Evolutionary conservation across 2,329 filamentous ascomycete species (phyloP).

Genomic region (Arthrobotrys iridis): DNA sequence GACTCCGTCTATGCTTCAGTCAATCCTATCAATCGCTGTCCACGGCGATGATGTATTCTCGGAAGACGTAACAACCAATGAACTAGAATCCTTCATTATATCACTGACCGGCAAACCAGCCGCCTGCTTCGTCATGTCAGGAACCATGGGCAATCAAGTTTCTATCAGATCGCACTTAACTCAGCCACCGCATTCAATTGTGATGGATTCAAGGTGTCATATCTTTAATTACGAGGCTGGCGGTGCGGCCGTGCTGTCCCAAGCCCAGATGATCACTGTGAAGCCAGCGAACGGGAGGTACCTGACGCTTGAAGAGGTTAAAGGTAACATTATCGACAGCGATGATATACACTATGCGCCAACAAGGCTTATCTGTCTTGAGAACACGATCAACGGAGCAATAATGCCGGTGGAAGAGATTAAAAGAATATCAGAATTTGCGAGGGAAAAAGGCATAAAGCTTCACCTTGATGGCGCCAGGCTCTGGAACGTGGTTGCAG

Average conservation of each 20-base stretch:
- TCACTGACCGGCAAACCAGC: slow-evolving; percentile 78
- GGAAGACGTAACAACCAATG: slow-evolving; percentile 80
- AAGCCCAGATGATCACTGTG: slow-evolving; percentile 58
- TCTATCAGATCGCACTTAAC: slow-evolving; percentile 79
- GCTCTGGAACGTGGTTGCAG: slow-evolving; percentile 66
- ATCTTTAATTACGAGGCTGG: slow-evolving; percentile 75
- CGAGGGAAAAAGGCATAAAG: slow-evolving; percentile 61
- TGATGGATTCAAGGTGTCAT: slow-evolving; percentile 82
- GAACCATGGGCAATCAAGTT: slow-evolving; percentile 94
- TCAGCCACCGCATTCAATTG: slow-evolving; percentile 80
- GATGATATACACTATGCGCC: slow-evolving; percentile 63
- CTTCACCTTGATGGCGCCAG: slow-evolving; percentile 68
- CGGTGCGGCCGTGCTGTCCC: slow-evolving; percentile 61
- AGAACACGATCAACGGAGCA: slow-evolving; percentile 62
- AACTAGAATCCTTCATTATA: slow-evolving; percentile 79
- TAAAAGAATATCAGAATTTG: slow-evolving; percentile 60
- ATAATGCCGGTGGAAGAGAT: slow-evolving; percentile 61
- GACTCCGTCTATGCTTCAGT: slow-evolving; percentile 80
- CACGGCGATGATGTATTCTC: slow-evolving; percentile 84
- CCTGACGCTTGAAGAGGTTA: slow-evolving; percentile 64
- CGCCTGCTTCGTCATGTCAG: slow-evolving; percentile 82
- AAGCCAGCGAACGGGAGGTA: slow-evolving; percentile 61
- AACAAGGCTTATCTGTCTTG: slow-evolving; percentile 63
- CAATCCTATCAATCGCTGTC: slow-evolving; percentile 73
- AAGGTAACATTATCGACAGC: slow-evolving; percentile 61